A percentile compares a stretch with the other conserved stretches of the same genome.
phyloP scores from a whole-genome alignment of 331 rosid species.

The Erythrophleum ivorense region DNA sequence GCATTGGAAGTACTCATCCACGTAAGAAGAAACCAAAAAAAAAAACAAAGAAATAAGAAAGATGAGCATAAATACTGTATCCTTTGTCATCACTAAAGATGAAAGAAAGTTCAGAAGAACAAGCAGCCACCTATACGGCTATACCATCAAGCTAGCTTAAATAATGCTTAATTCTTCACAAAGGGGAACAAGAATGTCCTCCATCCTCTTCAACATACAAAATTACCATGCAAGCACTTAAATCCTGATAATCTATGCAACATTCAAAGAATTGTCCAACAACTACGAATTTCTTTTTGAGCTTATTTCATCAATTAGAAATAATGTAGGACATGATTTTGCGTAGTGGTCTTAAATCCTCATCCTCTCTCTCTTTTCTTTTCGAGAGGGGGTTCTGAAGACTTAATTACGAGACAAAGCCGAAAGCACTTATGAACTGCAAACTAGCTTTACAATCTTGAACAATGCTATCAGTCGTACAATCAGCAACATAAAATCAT shows the following conservation, averaged over 20 bases:
- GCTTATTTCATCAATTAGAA: not conserved
- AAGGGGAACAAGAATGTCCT: not conserved
- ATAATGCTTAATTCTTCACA: not conserved
- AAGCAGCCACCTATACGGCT: conserved; percentile 6
- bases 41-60: not conserved
- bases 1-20: not conserved
- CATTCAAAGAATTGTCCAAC: not conserved
- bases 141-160: not conserved
- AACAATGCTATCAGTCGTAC: no score
- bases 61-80: not conserved
- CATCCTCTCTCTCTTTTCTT: not conserved
- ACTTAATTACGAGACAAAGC: no score
- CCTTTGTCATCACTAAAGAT: conserved; percentile 5
- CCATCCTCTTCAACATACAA: not conserved
- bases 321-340: not conserved
- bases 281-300: not conserved
- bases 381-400: no score
- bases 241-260: not conserved
- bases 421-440: no score
- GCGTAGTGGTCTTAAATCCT: not conserved
- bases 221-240: not conserved
- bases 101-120: not conserved
- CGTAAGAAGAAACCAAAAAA: not conserved
- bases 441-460: no score
- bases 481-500: no score